These are phyloP conservation scores for Cladosporium sp. DNA, from an alignment of 2,329 filamentous ascomycete genomes.

Conservation along the genomic window DNA sequence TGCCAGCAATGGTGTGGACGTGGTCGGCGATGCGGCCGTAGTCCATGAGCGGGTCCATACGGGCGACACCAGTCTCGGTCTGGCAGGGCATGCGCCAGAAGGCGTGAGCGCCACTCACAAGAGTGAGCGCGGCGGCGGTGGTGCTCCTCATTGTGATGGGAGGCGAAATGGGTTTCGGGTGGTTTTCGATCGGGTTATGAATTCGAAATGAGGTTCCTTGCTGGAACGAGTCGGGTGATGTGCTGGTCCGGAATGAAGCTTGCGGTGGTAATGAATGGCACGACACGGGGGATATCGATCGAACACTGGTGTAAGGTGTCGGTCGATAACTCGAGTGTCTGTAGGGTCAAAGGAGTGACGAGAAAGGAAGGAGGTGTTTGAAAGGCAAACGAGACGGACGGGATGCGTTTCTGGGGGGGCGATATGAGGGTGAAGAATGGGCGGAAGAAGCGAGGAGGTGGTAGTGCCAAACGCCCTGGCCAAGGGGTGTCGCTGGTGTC, in stretches of 20 bases:
- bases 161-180: neutral
- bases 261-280: conserved; percentile 9
- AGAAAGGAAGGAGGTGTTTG: conserved; percentile 7
- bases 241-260: neutral
- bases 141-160: conserved; percentile 11
- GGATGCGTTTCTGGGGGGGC: conserved; percentile 7
- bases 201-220: conserved; percentile 3
- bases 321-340: conserved; percentile 9
- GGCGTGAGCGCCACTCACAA: conserved; percentile 41
- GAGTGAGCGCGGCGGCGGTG: conserved; percentile 19
- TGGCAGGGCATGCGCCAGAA: conserved; percentile 92
- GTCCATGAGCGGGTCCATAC: conserved; percentile 72
- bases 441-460: neutral
- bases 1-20: conserved; percentile 71
- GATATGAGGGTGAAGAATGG: conserved; percentile 11
- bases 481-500: conserved; percentile 7
- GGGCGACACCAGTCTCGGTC: conserved; percentile 61
- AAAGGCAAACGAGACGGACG: neutral
- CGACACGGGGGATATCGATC: conserved; percentile 10
- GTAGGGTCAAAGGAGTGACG: conserved; percentile 3
- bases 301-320: neutral
- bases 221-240: neutral
- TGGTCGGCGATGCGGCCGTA: conserved; percentile 58
- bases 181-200: neutral
- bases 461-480: neutral